Evolutionary conservation across 768 basidiomycete genomes (phyloP), one percentile per base, ranked within the genome.

Genomic region (Xerocomus potaroensis): DNA sequence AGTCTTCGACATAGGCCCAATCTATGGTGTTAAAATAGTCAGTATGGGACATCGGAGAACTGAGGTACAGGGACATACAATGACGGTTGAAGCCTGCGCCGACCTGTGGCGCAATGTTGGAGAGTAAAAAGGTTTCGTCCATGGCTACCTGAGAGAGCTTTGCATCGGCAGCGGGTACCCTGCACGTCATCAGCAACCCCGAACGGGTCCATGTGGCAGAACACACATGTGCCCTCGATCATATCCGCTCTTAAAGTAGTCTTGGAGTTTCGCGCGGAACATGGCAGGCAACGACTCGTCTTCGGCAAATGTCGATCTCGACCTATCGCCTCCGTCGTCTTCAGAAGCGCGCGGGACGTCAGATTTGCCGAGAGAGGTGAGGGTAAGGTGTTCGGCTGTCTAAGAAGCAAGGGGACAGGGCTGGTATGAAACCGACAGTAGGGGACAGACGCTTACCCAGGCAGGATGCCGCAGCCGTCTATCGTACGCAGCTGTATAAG

Each of bases 21-120:
- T 97, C 93, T 96, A 6, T 41, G n/a, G 26, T n/a, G 6, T 19
- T 27, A 3, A 12, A 7, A 21, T 2, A 3, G 32, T 44, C 39
- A 39, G 19, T 10, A 32, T 12, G 8, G 26, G 36, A 14, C 1
- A 21, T 7, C 11, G 32, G n/a, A n/a, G n/a, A 26, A 35, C 14
- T 22, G 5, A 5, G 23, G 3, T 29, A 8, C 8, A 8, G 24
- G 18, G 14, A 72, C 82, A 50, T 57, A 93, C 94, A 99, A 62
- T 98, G 93, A 45, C 96, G 76, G 62, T 98, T 99, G 74, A 98
- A 99, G 0, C 95, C 96, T 32, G 80, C 90, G 1, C 96, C 96
- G 21, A 99, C 92, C 75, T 99, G 96, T 34, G 96, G 96, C 5
- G 96, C 95, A 43, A 99, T 96, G 60, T 99, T 99, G 0, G 91